phyloP scores from a whole-genome alignment of 352 stramenopile genomes.

The Salisapilia sapeloensis region DNA sequence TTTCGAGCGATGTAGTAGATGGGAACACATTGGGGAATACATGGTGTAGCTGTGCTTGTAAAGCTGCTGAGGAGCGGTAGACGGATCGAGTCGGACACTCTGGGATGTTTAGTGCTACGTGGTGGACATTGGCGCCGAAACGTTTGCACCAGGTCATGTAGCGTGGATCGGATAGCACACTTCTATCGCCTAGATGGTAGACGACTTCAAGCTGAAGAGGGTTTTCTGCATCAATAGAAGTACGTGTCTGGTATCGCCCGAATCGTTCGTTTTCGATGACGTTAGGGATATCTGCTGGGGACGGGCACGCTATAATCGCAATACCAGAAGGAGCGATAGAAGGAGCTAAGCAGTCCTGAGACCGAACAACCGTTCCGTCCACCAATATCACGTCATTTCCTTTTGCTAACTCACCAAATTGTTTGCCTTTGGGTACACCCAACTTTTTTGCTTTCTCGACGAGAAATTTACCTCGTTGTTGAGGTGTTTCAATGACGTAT shows the following conservation, averaged over 20 bases:
- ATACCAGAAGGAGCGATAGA: constrained; percentile 29
- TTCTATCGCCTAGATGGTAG: constrained; percentile 26
- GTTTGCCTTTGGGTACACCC: constrained; percentile 53
- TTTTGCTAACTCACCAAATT: constrained; percentile 65
- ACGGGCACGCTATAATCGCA: constrained; percentile 41
- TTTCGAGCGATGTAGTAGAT: constrained; percentile 6
- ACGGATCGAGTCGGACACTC: constrained; percentile 45
- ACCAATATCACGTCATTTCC: constrained; percentile 59
- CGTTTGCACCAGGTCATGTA: constrained; percentile 35
- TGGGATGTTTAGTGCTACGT: constrained; percentile 33
- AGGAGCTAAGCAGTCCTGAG: constrained; percentile 48
- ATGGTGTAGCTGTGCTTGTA: constrained; percentile 50
- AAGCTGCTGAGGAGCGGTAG: constrained; percentile 44
- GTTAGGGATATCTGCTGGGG: constrained; percentile 35
- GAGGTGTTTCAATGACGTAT: constrained; percentile 59
- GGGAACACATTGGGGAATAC: constrained; percentile 48
- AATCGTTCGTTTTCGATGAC: constrained; percentile 23
- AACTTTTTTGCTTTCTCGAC: constrained; percentile 46
- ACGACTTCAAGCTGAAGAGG: constrained; percentile 33
- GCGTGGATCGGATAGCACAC: constrained; percentile 33
- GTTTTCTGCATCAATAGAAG: constrained; percentile 2
- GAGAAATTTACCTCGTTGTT: constrained; percentile 62
- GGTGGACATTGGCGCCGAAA: constrained; percentile 38
- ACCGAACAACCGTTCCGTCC: constrained; percentile 40
- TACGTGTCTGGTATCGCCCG: constrained; percentile 14